These are phyloP conservation scores for Diaporthe destruens DNA, from an alignment of 2,329 filamentous ascomycete species.

Conservation along the genomic window DNA sequence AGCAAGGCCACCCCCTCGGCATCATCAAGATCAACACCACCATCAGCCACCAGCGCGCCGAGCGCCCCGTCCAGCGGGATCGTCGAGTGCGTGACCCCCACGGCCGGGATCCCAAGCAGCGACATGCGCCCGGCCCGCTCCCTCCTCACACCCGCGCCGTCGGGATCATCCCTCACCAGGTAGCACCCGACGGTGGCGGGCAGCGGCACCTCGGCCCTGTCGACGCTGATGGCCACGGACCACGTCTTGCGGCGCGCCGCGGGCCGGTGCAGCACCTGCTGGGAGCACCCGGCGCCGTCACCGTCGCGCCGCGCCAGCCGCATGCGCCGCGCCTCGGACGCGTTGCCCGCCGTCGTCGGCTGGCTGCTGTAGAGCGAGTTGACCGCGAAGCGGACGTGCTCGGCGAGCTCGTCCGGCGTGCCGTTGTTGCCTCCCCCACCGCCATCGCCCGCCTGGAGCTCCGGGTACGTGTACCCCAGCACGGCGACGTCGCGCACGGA, in stretches of 20 bases:
- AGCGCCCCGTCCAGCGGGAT: constrained; percentile 48
- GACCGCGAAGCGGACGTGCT: constrained; percentile 73
- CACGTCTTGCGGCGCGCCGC: constrained; percentile 46
- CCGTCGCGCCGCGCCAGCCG: not conserved
- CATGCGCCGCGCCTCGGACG: constrained; percentile 4
- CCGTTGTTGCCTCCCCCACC: too few species aligned
- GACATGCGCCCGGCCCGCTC: constrained; percentile 50
- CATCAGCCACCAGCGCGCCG: constrained; percentile 37
- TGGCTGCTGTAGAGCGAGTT: constrained; percentile 58
- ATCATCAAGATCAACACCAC: constrained; percentile 31
- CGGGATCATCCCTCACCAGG: constrained; percentile 40
- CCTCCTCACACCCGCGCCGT: not conserved
- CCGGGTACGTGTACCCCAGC: constrained; percentile 55
- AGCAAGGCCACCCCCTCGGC: constrained; percentile 38
- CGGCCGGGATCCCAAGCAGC: constrained; percentile 54
- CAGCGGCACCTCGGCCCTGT: constrained; percentile 53
- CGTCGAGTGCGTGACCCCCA: constrained; percentile 50
- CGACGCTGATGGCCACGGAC: constrained; percentile 52
- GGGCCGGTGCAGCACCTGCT: not conserved
- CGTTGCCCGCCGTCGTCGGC: constrained; percentile 5
- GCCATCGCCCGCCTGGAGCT: too few species aligned
- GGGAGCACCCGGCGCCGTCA: too few species aligned
- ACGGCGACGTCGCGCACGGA: constrained; percentile 47
- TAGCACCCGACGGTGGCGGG: constrained; percentile 55
- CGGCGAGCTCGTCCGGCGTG: constrained; percentile 68